Evolutionary conservation across 306 rosid genomes (phyloP).

Genomic region (Cercis canadensis): DNA sequence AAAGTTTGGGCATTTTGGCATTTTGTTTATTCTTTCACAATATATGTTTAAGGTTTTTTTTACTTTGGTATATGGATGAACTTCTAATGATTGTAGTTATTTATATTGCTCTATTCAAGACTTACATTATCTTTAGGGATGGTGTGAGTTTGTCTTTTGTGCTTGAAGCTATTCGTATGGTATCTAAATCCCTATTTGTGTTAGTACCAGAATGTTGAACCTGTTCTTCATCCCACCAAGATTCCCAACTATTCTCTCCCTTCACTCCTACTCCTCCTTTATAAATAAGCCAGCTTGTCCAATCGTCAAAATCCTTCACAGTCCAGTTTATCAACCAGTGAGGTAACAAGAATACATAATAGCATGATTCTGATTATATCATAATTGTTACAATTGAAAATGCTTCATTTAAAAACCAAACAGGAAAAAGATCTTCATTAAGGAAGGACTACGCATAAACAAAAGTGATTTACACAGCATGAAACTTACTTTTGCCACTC

Average conservation of each 20-base stretch:
- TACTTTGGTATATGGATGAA: too few species aligned
- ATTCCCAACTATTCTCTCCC: constrained; percentile 98
- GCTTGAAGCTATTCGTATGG: too few species aligned
- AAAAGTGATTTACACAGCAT: constrained; percentile 7
- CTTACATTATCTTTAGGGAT: too few species aligned
- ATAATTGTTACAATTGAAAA: neutral
- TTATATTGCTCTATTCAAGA: too few species aligned
- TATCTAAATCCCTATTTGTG: too few species aligned
- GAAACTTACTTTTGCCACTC: constrained; percentile 98
- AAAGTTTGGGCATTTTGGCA: too few species aligned
- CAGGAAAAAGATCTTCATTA: constrained; percentile 2
- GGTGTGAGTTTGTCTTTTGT: too few species aligned
- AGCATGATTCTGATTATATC: constrained; percentile 16
- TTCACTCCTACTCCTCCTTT: constrained; percentile 96
- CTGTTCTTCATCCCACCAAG: constrained; percentile 99
- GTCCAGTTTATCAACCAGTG: constrained; percentile 64
- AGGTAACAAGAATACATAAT: constrained; percentile 29
- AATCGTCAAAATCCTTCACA: constrained; percentile 98
- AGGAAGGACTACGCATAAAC: neutral
- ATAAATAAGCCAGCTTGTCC: constrained; percentile 97
- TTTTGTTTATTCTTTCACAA: too few species aligned
- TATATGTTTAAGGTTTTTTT: too few species aligned
- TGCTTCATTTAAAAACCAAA: neutral
- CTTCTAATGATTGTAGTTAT: too few species aligned
- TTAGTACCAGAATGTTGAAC: constrained; percentile 30